These are phyloP conservation scores for Paraphaeosphaeria sporulosa DNA, from an alignment of 2,329 filamentous ascomycete species.

Conservation along the genomic window DNA sequence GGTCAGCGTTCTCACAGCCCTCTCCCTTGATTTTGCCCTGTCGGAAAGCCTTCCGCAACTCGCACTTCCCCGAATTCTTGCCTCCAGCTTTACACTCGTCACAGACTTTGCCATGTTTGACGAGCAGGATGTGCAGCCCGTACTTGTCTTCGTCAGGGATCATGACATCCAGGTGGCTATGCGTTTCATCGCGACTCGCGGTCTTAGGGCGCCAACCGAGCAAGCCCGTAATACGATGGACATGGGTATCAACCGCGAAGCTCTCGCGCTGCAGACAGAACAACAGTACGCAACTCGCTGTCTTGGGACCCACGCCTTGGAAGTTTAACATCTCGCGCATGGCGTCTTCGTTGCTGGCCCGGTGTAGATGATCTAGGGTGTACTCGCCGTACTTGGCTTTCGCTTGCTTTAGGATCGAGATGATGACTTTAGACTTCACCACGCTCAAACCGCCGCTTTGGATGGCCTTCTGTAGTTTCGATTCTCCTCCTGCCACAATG, in stretches of 20 bases:
- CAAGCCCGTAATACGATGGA: slow-evolving; percentile 69
- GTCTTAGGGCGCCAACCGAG: slow-evolving; percentile 66
- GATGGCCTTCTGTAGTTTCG: slow-evolving; percentile 71
- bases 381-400: slow-evolving; percentile 66
- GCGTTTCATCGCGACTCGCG: slow-evolving; percentile 61
- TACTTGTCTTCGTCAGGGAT: slow-evolving; percentile 71
- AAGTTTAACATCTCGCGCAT: slow-evolving; percentile 66
- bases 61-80: neutral
- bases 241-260: slow-evolving; percentile 73
- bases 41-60: neutral
- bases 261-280: slow-evolving; percentile 70
- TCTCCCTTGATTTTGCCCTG: neutral
- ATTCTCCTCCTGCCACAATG: slow-evolving; percentile 63
- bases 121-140: slow-evolving; percentile 67
- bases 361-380: slow-evolving; percentile 69
- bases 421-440: slow-evolving; percentile 75
- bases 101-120: slow-evolving; percentile 69
- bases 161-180: slow-evolving; percentile 66
- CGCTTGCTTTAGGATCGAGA: slow-evolving; percentile 71
- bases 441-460: slow-evolving; percentile 73
- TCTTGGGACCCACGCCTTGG: slow-evolving; percentile 71
- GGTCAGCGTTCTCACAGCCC: neutral
- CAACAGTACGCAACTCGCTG: slow-evolving; percentile 68
- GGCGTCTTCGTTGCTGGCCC: slow-evolving; percentile 62
- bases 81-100: slow-evolving; percentile 62